Evolutionary conservation across 2,329 filamentous ascomycete genomes (phyloP).

Genomic region (Microcyclospora pomicola): DNA sequence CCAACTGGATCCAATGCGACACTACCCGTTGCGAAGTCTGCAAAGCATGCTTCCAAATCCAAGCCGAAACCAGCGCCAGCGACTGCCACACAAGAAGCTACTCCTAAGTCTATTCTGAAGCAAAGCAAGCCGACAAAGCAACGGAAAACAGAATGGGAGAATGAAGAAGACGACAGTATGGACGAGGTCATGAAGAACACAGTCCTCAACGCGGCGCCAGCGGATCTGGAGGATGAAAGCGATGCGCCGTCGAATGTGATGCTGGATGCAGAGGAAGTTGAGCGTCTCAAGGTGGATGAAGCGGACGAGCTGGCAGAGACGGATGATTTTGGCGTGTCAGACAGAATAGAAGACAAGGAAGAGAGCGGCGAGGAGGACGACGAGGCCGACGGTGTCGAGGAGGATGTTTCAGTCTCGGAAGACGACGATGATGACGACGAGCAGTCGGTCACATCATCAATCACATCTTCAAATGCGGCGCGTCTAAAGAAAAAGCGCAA

Average conservation of each 20-base stretch:
- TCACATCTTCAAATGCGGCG: conserved; percentile 13
- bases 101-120: conserved; percentile 11
- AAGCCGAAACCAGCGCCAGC: conserved; percentile 1
- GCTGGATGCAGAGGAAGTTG: conserved; percentile 8
- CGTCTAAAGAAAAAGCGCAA: conserved; percentile 63
- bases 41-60: not conserved
- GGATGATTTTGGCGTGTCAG: not conserved
- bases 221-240: not conserved
- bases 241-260: conserved; percentile 11
- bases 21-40: not conserved
- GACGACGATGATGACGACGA: conserved; percentile 29
- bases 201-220: conserved; percentile 7
- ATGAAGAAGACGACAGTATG: conserved; percentile 25
- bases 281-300: not conserved
- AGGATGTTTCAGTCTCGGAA: conserved; percentile 18
- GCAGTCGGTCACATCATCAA: conserved; percentile 11
- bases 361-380: conserved; percentile 17
- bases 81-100: conserved; percentile 2
- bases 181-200: conserved; percentile 24
- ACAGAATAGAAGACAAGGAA: conserved; percentile 9
- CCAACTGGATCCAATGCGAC: conserved; percentile 1
- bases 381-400: conserved; percentile 11
- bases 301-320: not conserved
- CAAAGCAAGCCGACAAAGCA: conserved; percentile 3
- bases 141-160: conserved; percentile 6